Evolutionary conservation across 2,329 filamentous ascomycete species (phyloP).

Genomic region (Pseudogymnoascus sp.): DNA sequence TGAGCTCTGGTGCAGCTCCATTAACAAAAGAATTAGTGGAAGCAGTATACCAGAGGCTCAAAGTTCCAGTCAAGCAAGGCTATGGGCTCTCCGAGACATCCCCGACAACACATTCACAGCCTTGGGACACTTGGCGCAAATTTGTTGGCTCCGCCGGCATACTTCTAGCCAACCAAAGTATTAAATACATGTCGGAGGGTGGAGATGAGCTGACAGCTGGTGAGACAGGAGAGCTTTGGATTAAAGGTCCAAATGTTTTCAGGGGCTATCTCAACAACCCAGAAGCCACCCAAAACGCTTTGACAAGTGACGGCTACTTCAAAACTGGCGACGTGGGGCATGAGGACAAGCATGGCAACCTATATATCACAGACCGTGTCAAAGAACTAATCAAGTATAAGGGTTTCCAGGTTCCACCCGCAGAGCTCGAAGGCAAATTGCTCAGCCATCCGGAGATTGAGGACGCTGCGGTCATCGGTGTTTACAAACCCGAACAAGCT

Average conservation of each 20-base stretch:
- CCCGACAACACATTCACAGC: slow-evolving; percentile 63
- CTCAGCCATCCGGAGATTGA: slow-evolving; percentile 32
- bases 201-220: not conserved
- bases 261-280: slow-evolving; percentile 31
- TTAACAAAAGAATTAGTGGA: slow-evolving; percentile 70
- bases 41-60: slow-evolving; percentile 61
- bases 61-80: slow-evolving; percentile 75
- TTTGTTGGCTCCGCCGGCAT: not conserved
- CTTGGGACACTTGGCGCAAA: slow-evolving; percentile 51
- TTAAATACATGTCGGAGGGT: not conserved
- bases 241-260: slow-evolving; percentile 27
- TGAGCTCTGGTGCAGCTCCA: slow-evolving; percentile 78
- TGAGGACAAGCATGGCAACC: slow-evolving; percentile 30
- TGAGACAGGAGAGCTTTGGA: slow-evolving; percentile 13
- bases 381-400: slow-evolving; percentile 42
- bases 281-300: slow-evolving; percentile 22
- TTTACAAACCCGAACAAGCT: slow-evolving; percentile 30
- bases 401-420: slow-evolving; percentile 41
- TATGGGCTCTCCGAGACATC: slow-evolving; percentile 82
- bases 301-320: slow-evolving; percentile 28
- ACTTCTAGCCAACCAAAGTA: not conserved
- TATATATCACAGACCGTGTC: slow-evolving; percentile 22
- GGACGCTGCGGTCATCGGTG: slow-evolving; percentile 40
- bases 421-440: slow-evolving; percentile 39
- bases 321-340: slow-evolving; percentile 37